These are phyloP conservation scores for Hemerocallis citrina DNA, from an alignment of 106 monocot genomes.

Conservation along the genomic window DNA sequence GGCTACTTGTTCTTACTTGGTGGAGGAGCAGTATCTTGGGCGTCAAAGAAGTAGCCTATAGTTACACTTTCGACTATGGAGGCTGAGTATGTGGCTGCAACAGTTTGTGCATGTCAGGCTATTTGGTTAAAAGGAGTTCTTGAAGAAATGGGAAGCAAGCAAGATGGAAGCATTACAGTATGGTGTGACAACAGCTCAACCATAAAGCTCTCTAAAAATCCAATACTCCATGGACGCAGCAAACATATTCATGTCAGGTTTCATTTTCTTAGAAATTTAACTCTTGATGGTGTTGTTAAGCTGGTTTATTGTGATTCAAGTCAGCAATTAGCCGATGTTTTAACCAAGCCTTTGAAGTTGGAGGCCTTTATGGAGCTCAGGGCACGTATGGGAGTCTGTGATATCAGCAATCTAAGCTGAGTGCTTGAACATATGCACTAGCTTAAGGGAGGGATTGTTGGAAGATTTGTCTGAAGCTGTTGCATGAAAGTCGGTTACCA, in stretches of 20 bases:
- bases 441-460: too few species aligned
- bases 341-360: too few species aligned
- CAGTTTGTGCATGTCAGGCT: neutral
- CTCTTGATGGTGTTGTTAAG: too few species aligned
- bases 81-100: neutral
- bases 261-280: too few species aligned
- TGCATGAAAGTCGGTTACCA: too few species aligned
- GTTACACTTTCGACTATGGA: slow-evolving; percentile 1
- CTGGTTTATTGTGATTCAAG: too few species aligned
- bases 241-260: neutral
- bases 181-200: slow-evolving; percentile 9
- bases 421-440: too few species aligned
- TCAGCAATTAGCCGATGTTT: too few species aligned
- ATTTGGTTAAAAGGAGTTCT: neutral
- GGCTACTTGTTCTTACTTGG: slow-evolving; percentile 7
- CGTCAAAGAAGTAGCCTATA: slow-evolving; percentile 5
- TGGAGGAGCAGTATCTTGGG: neutral
- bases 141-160: neutral
- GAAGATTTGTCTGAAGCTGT: too few species aligned
- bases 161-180: neutral
- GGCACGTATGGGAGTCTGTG: too few species aligned
- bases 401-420: too few species aligned
- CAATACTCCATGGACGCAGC: neutral
- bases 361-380: too few species aligned
- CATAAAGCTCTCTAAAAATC: slow-evolving; percentile 7